These are phyloP conservation scores for Debaryomyces prosopidis DNA, from an alignment of 805 yeast species.

Conservation along the genomic window DNA sequence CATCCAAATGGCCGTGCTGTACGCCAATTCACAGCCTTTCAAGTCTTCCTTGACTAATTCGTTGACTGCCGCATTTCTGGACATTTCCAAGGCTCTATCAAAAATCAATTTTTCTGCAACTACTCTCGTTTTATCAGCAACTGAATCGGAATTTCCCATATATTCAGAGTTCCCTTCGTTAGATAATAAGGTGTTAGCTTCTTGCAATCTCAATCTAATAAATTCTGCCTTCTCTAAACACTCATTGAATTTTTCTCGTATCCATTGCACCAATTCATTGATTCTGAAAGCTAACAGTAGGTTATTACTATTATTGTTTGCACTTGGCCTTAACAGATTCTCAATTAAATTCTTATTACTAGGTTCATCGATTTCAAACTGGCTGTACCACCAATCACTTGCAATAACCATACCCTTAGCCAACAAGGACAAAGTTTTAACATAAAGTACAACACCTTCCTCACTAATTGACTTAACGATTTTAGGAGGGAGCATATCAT, in stretches of 20 bases:
- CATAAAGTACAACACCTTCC: constrained; percentile 84
- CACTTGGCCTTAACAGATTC: not conserved
- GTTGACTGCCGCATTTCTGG: constrained; percentile 85
- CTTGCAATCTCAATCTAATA: constrained; percentile 57
- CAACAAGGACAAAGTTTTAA: constrained; percentile 77
- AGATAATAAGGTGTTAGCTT: constrained; percentile 41
- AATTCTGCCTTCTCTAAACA: constrained; percentile 86
- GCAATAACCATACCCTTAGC: constrained; percentile 87
- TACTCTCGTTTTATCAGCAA: constrained; percentile 23
- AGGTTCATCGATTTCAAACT: constrained; percentile 21
- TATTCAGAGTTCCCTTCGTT: constrained; percentile 8
- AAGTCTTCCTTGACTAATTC: constrained; percentile 77
- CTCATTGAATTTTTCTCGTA: constrained; percentile 84
- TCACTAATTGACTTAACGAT: constrained; percentile 65
- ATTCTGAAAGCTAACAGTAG: constrained; percentile 38
- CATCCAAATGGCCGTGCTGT: constrained; percentile 95
- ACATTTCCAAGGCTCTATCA: constrained; percentile 91
- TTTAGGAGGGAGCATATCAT: constrained; percentile 53
- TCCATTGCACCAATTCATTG: constrained; percentile 85
- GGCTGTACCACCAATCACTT: constrained; percentile 83
- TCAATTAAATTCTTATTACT: not conserved
- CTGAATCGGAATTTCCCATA: not conserved
- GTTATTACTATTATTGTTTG: constrained; percentile 6
- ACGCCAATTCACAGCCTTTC: constrained; percentile 79
- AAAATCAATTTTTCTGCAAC: constrained; percentile 85